Evolutionary conservation across 2,329 filamentous ascomycete species (phyloP), one percentile per base, ranked within the genome.

Genomic region (Amphichorda felina): DNA sequence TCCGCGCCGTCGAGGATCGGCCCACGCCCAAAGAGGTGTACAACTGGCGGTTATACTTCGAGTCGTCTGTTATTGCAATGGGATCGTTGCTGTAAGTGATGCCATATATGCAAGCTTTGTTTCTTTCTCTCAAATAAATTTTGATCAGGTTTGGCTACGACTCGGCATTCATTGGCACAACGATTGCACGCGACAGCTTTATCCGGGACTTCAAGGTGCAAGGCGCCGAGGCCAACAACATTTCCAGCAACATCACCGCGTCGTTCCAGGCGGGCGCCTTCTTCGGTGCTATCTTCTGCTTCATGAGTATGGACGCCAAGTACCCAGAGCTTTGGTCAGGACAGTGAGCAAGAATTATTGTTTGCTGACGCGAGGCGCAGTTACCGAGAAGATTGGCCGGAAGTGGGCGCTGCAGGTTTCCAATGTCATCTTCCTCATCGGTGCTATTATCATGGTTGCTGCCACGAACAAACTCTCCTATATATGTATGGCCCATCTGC

Each of bases 11-110:
- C 26, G 69, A 72, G 47, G 69, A 73, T 48, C 58, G 69, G 43
- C 68, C 68, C 18, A 73, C 68, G 41, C 70, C 69, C 15, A 58
- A 61, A 39, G 66, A 70, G 50, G 68, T 72, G 42, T 70, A 70
- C 50, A 71, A 70, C 41, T 66, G 61, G 61, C 56, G 61, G 4
- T 50, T 71, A 16, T 72, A 72, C 43, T 54, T 50, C 5, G 59
- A 65, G 32, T 59, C 64, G 0, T 45, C 60, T n/a, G 55, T 70
- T 21, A 68, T 70, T 31, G 60, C 66, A 4, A 63, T 62, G 14
- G 66, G 67, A 11, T 62, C 60, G 2, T 33, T 64, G 13, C 54
- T 64, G 51, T 59, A 44, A 40, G 55, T 35, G 21, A 22, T 13
- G 11, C 4, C 6, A 7, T n/a, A 8, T 18, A 4, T 9, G 9